Base-by-base conservation (phyloP, 495 filamentous ascomycete genomes). In the Aspergillus diversus region DNA sequence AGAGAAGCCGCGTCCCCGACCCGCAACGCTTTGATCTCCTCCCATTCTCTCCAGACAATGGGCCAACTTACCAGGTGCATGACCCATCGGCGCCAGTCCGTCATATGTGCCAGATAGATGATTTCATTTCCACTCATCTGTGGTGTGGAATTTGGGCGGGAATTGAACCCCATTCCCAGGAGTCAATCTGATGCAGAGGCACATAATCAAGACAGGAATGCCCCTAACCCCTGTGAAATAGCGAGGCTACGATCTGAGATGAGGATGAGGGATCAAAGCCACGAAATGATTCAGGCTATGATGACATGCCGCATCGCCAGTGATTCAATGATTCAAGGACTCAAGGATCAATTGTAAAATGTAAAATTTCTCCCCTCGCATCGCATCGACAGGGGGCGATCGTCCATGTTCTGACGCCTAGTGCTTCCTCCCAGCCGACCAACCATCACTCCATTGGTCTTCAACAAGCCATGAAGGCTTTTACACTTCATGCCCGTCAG, bases 391-490 rank as follows among this genome's bases (percentile, higher is more conserved):
- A 56, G 43, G 32, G 33, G 54, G 53, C 11, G 60, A 52, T 63
- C 46, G 43, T 16, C 60, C 7, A 43, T 27, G 46, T 63, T 57
- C 39, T 51, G 42, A 57, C 53, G 31, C 21, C 42, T 3, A 35
- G n/a, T 37, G 35, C 9, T 35, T 27, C 51, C 11, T 39, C 27
- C 6, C 34, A 12, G 9, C 33, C 21, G 51, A 56, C 52, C 48
- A 16, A 13, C 57, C 48, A 32, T 33, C 52, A 49, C 51, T 60
- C 5, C 33, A 62, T 61, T 61, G 50, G 59, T 17, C 8, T 34
- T 2, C 42, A n/a, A 27, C 21, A 15, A 7, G 27, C 11, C 43
- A 43, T 43, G 57, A 57, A 12, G 16, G 35, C 50, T 33, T 53
- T 57, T 53, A 43, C 50, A 51, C 16, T 57, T 42, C 48, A 61